Base-by-base conservation (phyloP, 2,329 filamentous ascomycete genomes). In the Monascus ruber region DNA sequence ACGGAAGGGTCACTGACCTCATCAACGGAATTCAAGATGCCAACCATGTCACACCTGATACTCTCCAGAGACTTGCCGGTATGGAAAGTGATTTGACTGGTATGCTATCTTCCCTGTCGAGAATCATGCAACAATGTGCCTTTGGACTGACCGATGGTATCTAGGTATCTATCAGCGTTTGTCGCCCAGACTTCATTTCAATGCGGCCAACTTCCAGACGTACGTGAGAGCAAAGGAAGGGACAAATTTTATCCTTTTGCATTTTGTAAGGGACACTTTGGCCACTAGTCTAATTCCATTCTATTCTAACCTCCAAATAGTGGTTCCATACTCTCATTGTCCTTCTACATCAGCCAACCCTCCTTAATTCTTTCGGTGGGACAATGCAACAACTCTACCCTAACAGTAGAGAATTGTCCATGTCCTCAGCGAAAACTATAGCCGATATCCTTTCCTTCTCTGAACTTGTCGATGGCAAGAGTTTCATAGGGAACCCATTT, bases 311-410 rank as follows among this genome's bases (percentile, higher is more conserved):
- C 8, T 33, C 31, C 24, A 26, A 17, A 4, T 25, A 61, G 58
- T 93, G 85, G 85, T 89, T 89, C 50, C 85, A 93, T 47, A 84
- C 85, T 0, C 67, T 91, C 26, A 88, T 93, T 47, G 85, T 93
- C 42, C 73, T 93, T 3, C 69, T 93, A 4, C 85, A 93, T 53
- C 85, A 89, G 47, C 86, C 86, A 0, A 89, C 85, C 0, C 66
- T 94, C 1, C 67, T 94, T 38, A 83, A 85, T 35, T 84, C 83
- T 0, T 87, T 91, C 41, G 77, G 78, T 48, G 76, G 74, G 2
- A 68, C 69, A 24, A 79, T 83, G 38, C 72, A 85, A 36, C 81
- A 86, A 40, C 69, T 94, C 1, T 77, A 86, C 31, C 77, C 82
- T 0, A 85, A 91, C 53, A 91, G 85, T 47, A 79, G 84, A 40